Base-by-base conservation (phyloP, 768 basidiomycete genomes). In the Phallus indusiatus region DNA sequence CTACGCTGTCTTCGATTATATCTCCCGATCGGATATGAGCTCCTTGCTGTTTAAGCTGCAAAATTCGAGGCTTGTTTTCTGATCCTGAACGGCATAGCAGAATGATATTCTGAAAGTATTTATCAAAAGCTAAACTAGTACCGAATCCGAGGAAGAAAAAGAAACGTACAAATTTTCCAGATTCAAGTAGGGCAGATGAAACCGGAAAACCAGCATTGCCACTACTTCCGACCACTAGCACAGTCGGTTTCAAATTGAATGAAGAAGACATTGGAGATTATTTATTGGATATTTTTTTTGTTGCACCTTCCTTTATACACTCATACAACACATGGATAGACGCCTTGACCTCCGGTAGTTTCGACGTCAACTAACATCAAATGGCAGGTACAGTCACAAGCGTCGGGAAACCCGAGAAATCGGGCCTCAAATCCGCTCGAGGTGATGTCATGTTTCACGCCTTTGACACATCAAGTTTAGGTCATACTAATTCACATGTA, bases 201-300 rank as follows among this genome's bases (percentile, higher is more conserved):
- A 69, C 61, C 18, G 52, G 53, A 9, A 20, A 18, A 7, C 67
- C 68, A n/a, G 66, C 67, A 21, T 53, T 37, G 1, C 67, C 68
- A 12, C 64, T 60, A 9, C 60, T 64, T 11, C 68, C 66, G 20
- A 67, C 60, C 24, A 69, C 49, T 49, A 67, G 56, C 2, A 67
- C 65, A 16, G 51, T 22, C 2, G 42, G n/a, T 42, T 42, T 42
- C 4, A 11, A 42, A 2, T 28, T 7, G 28, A 28, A 28, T 7
- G 7, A 28, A 28, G 28, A 28, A 28, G 28, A 28, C 28, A 28
- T 28, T 7, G 7, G 28, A 28, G 28, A 28, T 28, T 2, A 28
- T 7, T 7, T 28, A 7, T 2, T 28, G 28, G 7, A 7, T 28
- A 3, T 7, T 28, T 28, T 28, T 28, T 28, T 7, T n/a, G n/a